A percentile compares a stretch with the other conserved stretches of the same genome.
Conservation (phyloP, 345 rosid species). For the Cardamine resedifolia region DNA sequence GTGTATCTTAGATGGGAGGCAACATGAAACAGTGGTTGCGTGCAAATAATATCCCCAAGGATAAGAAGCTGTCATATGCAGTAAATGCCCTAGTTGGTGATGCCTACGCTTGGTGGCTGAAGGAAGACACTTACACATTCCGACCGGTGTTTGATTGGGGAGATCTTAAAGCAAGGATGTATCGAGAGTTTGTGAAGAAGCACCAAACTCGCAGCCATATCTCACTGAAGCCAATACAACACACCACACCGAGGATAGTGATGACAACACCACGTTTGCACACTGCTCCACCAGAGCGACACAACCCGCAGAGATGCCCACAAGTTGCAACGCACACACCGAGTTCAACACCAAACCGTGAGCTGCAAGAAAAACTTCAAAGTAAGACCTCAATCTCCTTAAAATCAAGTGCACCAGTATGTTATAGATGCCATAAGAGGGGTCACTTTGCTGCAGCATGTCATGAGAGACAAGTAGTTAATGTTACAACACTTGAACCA, state of each 20-base stretch:
- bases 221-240: not conserved
- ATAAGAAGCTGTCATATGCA: not conserved
- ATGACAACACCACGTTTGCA: too few relatives aligned
- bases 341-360: too few relatives aligned
- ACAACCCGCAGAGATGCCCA: too few relatives aligned
- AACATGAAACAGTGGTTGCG: not conserved
- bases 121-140: not conserved
- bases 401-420: too few relatives aligned
- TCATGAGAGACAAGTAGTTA: not conserved
- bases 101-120: not conserved
- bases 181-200: not conserved
- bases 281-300: too few relatives aligned
- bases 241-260: not conserved
- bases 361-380: too few relatives aligned
- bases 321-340: too few relatives aligned
- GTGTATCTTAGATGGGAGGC: not conserved
- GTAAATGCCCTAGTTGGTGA: not conserved
- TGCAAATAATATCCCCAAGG: not conserved
- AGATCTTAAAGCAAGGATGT: not conserved
- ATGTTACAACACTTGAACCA: not conserved
- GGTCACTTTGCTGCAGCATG: not conserved
- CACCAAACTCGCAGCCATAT: not conserved
- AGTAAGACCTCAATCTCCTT: too few relatives aligned
- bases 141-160: not conserved
- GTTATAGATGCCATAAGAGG: too few relatives aligned